Base-by-base conservation (phyloP, 352 stramenopile species). In the Pythium scleroteichum region DNA sequence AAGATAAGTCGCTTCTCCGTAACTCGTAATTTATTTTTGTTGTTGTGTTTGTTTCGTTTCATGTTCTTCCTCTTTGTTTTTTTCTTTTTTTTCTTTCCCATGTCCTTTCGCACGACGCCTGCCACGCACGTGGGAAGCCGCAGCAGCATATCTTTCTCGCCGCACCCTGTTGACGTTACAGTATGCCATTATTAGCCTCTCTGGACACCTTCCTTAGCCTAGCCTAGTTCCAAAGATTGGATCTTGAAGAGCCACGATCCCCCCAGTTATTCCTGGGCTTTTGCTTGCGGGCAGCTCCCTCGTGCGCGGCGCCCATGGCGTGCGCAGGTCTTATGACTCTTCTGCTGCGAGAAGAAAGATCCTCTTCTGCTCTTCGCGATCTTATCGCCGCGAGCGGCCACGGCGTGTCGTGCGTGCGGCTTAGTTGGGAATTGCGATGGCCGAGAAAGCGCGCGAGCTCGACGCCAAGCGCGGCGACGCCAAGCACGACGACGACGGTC, bases 391-490 rank as follows among this genome's bases (percentile, higher is more conserved):
- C 14, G 38, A 44, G 13, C 6, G 38, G 38, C 6, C 17, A n/a
- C 38, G 7, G 13, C 19, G 5, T 19, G 9, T 7, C 40, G 14
- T n/a, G 6, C 40, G 40, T n/a, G 16, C 19, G 20, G 13, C 14
- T 47, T 22, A 22, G 40, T 8, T 7, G 16, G 7, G 4, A 49
- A 26, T 49, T 22, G 42, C n/a, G 16, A 64, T 49, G 45, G 33
- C 35, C 1, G 48, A 57, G n/a, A 66, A 55, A n/a, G 22, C 29
- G 24, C n/a, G 24, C 40, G 59, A 66, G 29, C 5, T 10, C 29
- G 29, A 35, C 26, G 56, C 27, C 38, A 59, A 66, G 42, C 9
- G 6, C 16, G 20, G 48, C 40, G 57, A 64, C 27, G 56, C 56
- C 22, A 64, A 64, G 39, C n/a, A 17, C 22, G 1, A 35, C 39